A percentile compares a stretch with the other conserved stretches of the same genome.
Evolutionary conservation across 2,329 filamentous ascomycete species (phyloP).

Genomic region (Chaetomium sp.): DNA sequence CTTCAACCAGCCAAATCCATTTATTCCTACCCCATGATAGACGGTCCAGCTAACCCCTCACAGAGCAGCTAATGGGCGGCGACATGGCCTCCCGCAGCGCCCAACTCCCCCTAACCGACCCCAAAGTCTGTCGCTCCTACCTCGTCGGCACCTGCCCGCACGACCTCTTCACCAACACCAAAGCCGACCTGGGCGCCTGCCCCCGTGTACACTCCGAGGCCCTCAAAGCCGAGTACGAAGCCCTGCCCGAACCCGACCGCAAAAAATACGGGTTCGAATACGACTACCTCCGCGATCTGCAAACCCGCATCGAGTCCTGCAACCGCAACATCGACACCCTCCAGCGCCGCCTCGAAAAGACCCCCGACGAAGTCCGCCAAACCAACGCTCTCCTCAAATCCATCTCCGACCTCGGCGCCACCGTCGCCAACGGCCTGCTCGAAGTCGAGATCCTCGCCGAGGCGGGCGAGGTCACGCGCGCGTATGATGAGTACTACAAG

Average conservation of each 20-base stretch:
- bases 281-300: conserved; percentile 93
- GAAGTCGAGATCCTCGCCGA: conserved; percentile 84
- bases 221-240: conserved; percentile 83
- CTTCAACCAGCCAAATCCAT: background rate
- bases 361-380: conserved; percentile 92
- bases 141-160: conserved; percentile 91
- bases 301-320: conserved; percentile 95
- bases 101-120: conserved; percentile 81
- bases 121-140: conserved; percentile 92
- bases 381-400: conserved; percentile 83
- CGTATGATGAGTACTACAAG: conserved; percentile 82
- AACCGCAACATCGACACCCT: conserved; percentile 88
- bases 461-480: conserved; percentile 70
- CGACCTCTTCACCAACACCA: conserved; percentile 99
- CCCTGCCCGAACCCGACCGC: conserved; percentile 62
- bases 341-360: conserved; percentile 89
- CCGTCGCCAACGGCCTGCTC: conserved; percentile 72
- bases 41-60: conserved; percentile 1
- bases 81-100: conserved; percentile 66
- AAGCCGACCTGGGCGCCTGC: conserved; percentile 90
- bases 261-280: conserved; percentile 85
- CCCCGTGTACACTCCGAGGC: conserved; percentile 82
- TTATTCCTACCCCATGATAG: background rate
- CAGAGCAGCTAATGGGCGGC: conserved; percentile 87
- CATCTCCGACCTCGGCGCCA: conserved; percentile 73